Evolutionary conservation across 441 rosid species (phyloP).

Genomic region (Sinapis alba): DNA sequence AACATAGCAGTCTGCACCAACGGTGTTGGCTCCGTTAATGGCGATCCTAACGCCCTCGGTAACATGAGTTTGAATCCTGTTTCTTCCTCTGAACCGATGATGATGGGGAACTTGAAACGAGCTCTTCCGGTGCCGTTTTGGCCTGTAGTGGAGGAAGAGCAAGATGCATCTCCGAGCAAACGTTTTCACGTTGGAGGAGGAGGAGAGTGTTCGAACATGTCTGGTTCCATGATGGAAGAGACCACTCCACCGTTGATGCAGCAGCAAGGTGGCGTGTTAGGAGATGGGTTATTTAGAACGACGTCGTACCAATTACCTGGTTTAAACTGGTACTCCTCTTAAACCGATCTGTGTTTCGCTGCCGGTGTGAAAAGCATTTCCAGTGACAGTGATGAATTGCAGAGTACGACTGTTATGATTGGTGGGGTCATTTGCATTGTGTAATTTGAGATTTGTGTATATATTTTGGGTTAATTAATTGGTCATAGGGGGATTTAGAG

Average conservation of each 20-base stretch:
- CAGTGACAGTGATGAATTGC: not conserved
- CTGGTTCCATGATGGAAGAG: slow-evolving; percentile 32
- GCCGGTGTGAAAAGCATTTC: not conserved
- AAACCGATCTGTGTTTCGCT: not conserved
- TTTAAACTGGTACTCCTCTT: slow-evolving; percentile 33
- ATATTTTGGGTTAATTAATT: slow-evolving; percentile 28
- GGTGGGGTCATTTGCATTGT: slow-evolving; percentile 19
- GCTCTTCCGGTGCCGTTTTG: slow-evolving; percentile 35
- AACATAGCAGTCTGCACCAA: not conserved
- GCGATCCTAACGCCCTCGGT: not conserved
- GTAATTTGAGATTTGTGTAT: slow-evolving; percentile 38
- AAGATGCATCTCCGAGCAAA: slow-evolving; percentile 31
- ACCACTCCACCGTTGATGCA: slow-evolving; percentile 30
- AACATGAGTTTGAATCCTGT: slow-evolving; percentile 18
- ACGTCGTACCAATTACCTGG: slow-evolving; percentile 38
- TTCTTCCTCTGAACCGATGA: slow-evolving; percentile 34
- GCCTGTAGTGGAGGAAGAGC: slow-evolving; percentile 26
- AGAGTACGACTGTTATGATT: slow-evolving; percentile 9
- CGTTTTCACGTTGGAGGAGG: slow-evolving; percentile 33
- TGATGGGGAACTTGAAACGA: slow-evolving; percentile 30
- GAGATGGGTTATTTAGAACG: slow-evolving; percentile 30
- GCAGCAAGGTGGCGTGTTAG: slow-evolving; percentile 36
- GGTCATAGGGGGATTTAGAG: slow-evolving; percentile 26
- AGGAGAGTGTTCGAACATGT: slow-evolving; percentile 37
- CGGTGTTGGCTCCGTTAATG: not conserved